Percentiles rank a stretch among this genome's conserved stretches.
These are phyloP conservation scores for Podospora fimiseda DNA, from an alignment of 495 filamentous ascomycete genomes.

Conservation along the genomic window DNA sequence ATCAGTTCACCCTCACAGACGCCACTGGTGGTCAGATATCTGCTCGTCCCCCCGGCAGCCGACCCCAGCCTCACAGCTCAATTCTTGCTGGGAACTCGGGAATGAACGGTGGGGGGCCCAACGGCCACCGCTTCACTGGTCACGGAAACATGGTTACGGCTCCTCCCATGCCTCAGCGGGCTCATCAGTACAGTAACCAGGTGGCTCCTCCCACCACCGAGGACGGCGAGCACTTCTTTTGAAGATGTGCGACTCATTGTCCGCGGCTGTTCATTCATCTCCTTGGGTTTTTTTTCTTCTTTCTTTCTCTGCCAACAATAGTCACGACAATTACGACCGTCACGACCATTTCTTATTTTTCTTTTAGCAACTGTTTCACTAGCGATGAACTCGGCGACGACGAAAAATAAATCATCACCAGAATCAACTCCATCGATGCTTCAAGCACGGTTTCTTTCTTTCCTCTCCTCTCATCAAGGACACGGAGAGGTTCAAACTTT, in stretches of 20 bases:
- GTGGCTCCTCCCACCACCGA: conserved; percentile 6
- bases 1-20: conserved; percentile 33
- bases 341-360: conserved; percentile 24
- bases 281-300: conserved; percentile 26
- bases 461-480: conserved; percentile 7
- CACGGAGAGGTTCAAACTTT: conserved; percentile 7
- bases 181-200: conserved; percentile 21
- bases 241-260: conserved; percentile 14
- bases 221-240: conserved; percentile 10
- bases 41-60: conserved; percentile 27
- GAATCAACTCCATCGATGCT: conserved; percentile 21
- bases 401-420: conserved; percentile 17
- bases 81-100: conserved; percentile 21
- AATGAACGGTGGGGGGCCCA: conserved; percentile 22
- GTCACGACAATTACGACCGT: conserved; percentile 26
- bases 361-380: conserved; percentile 20
- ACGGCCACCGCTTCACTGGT: conserved; percentile 1
- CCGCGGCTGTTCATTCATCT: too few relatives aligned
- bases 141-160: conserved; percentile 12
- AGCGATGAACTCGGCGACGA: conserved; percentile 27
- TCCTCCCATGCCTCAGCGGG: conserved; percentile 18
- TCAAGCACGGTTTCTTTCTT: conserved; percentile 5
- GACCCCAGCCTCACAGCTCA: conserved; percentile 26
- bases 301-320: conserved; percentile 26
- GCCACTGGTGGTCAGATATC: conserved; percentile 36